These are phyloP conservation scores for Jamesozyma spencerorum DNA, from an alignment of 805 yeast species.

Conservation along the genomic window DNA sequence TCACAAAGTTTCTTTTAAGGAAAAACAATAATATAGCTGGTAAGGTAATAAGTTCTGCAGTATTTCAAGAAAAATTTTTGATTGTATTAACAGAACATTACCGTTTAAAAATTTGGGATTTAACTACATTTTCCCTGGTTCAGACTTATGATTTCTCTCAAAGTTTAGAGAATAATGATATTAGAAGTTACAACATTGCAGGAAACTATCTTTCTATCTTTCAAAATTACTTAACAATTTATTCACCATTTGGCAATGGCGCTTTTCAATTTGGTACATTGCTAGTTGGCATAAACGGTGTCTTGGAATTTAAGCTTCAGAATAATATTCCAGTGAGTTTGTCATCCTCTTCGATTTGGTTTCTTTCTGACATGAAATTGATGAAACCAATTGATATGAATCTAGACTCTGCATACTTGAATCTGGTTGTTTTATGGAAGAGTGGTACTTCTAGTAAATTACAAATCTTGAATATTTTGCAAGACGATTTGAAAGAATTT, in stretches of 20 bases:
- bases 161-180: constrained; percentile 3
- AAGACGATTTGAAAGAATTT: constrained; percentile 17
- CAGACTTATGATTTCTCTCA: constrained; percentile 16
- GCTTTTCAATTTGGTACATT: constrained; percentile 34
- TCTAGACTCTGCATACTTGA: constrained; percentile 17
- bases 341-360: constrained; percentile 27
- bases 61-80: constrained; percentile 15
- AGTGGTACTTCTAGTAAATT: constrained; percentile 47
- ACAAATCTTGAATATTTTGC: constrained; percentile 28
- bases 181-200: constrained; percentile 15
- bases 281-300: constrained; percentile 10
- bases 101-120: constrained; percentile 26
- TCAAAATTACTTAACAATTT: constrained; percentile 29
- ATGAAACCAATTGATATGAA: constrained; percentile 18
- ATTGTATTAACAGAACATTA: constrained; percentile 23
- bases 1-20: constrained; percentile 24
- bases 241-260: constrained; percentile 38
- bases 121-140: constrained; percentile 11
- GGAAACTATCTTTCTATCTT: constrained; percentile 33
- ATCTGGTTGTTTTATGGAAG: constrained; percentile 48
- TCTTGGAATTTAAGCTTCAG: constrained; percentile 8
- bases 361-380: constrained; percentile 24
- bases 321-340: constrained; percentile 18
- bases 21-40: constrained; percentile 7
- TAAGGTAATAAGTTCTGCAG: constrained; percentile 18